Conservation (phyloP, 2,329 filamentous ascomycete genomes). For the Ophiobolus disseminans region DNA sequence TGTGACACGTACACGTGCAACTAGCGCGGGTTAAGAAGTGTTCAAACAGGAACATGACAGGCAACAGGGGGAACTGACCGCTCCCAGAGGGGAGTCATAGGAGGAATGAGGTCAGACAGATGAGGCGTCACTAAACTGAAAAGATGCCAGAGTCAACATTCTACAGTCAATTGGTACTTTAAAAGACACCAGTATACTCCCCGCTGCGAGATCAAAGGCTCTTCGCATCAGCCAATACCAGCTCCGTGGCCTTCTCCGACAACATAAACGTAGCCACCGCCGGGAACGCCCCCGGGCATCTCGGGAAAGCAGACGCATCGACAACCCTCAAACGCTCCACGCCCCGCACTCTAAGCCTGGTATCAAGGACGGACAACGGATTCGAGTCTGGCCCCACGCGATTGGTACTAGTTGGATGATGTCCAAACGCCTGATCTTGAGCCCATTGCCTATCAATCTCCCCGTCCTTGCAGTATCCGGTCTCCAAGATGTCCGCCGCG, state of each 20-base stretch:
- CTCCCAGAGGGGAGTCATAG: too few relatives aligned
- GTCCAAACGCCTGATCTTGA: constrained; percentile 27
- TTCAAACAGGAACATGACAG: too few relatives aligned
- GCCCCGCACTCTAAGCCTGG: constrained; percentile 50
- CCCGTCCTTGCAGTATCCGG: constrained; percentile 25
- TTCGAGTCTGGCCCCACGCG: constrained; percentile 36
- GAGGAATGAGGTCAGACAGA: too few relatives aligned
- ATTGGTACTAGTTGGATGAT: constrained; percentile 25
- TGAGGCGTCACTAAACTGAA: too few relatives aligned
- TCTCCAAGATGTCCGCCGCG: constrained; percentile 34
- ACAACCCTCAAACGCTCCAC: constrained; percentile 58
- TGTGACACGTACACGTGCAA: too few relatives aligned
- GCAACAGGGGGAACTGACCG: too few relatives aligned
- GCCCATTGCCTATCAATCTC: constrained; percentile 26
- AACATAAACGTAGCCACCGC: constrained; percentile 56
- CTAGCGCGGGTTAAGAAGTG: too few relatives aligned
- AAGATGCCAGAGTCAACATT: too few relatives aligned
- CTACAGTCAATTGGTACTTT: too few relatives aligned
- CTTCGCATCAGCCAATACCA: constrained; percentile 25
- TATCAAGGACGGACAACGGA: constrained; percentile 44
- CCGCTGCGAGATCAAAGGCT: background rate
- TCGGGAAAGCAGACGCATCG: constrained; percentile 34
- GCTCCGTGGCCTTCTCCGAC: constrained; percentile 25
- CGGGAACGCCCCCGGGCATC: constrained; percentile 59
- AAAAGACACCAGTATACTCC: background rate